Conservation (phyloP, 2,329 filamentous ascomycete species). For the Capronia americana region DNA sequence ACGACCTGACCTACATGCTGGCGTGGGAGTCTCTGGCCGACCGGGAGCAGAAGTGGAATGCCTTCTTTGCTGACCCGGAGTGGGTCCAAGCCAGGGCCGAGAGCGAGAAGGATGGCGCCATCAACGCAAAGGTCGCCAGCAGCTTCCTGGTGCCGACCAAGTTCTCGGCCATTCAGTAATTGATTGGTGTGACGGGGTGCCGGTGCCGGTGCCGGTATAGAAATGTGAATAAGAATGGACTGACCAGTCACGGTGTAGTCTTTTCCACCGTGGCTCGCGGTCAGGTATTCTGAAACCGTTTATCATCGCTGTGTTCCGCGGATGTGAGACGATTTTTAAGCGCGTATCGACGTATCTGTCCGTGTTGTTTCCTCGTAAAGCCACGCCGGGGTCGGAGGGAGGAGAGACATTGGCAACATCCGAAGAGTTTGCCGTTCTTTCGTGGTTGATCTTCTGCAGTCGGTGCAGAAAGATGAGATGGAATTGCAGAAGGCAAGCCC, state of each 20-base stretch:
- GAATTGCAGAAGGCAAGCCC: not conserved
- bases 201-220: not conserved
- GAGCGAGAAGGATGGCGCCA: constrained; percentile 21
- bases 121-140: constrained; percentile 23
- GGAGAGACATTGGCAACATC: not conserved
- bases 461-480: not conserved
- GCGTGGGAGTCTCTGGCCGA: constrained; percentile 51
- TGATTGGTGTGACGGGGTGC: not conserved
- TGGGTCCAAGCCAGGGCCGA: constrained; percentile 18
- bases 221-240: not conserved
- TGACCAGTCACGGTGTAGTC: not conserved
- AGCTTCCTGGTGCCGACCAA: constrained; percentile 25
- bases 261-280: not conserved
- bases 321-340: not conserved
- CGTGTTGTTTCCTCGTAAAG: not conserved
- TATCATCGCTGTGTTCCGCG: not conserved
- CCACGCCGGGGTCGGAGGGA: not conserved
- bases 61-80: constrained; percentile 23
- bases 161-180: constrained; percentile 22
- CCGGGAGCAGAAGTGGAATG: constrained; percentile 26
- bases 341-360: not conserved
- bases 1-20: constrained; percentile 76
- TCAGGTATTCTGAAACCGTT: not conserved
- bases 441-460: not conserved
- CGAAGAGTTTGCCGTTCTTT: not conserved